A percentile compares a stretch with the other conserved stretches of the same genome.
phyloP scores from a whole-genome alignment of 306 rosid genomes.

The Sicyos edulis region DNA sequence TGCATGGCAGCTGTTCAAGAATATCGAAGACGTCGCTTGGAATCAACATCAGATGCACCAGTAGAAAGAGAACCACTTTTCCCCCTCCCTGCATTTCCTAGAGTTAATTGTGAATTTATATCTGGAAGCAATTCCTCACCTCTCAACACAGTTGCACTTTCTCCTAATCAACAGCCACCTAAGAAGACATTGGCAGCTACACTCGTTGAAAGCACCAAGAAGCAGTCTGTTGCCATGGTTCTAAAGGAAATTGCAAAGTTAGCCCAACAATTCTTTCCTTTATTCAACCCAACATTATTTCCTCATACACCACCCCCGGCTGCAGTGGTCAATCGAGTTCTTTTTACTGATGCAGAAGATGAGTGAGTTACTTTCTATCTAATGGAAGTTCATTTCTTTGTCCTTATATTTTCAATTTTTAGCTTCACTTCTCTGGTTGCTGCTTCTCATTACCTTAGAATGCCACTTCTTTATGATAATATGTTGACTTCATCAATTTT shows the following conservation, averaged over 20 bases:
- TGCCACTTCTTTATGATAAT: background rate
- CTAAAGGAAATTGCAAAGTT: constrained; percentile 70
- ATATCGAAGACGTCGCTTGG: constrained; percentile 52
- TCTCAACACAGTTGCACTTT: constrained; percentile 33
- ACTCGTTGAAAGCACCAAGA: constrained; percentile 86
- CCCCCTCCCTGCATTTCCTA: constrained; percentile 45
- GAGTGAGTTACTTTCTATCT: constrained; percentile 59
- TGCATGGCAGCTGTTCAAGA: constrained; percentile 56
- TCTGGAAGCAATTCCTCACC: constrained; percentile 32
- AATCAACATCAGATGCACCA: constrained; percentile 40
- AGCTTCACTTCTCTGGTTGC: constrained; percentile 3
- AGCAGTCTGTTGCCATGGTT: constrained; percentile 79
- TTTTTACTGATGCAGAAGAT: constrained; percentile 92
- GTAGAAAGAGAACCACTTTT: constrained; percentile 68
- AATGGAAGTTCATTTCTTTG: constrained; percentile 8
- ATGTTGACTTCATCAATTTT: background rate
- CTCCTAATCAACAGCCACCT: constrained; percentile 49
- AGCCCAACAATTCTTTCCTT: constrained; percentile 56
- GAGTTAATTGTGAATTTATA: constrained; percentile 38
- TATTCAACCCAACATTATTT: constrained; percentile 77
- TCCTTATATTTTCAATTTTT: background rate
- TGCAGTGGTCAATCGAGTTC: constrained; percentile 63
- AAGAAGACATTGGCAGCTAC: constrained; percentile 85
- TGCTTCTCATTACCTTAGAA: constrained; percentile 5
- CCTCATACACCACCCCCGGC: constrained; percentile 84